Percentiles rank a stretch among this genome's conserved stretches.
Conservation (phyloP, 2,329 filamentous ascomycete genomes). For the Colletotrichum spaethianum region DNA sequence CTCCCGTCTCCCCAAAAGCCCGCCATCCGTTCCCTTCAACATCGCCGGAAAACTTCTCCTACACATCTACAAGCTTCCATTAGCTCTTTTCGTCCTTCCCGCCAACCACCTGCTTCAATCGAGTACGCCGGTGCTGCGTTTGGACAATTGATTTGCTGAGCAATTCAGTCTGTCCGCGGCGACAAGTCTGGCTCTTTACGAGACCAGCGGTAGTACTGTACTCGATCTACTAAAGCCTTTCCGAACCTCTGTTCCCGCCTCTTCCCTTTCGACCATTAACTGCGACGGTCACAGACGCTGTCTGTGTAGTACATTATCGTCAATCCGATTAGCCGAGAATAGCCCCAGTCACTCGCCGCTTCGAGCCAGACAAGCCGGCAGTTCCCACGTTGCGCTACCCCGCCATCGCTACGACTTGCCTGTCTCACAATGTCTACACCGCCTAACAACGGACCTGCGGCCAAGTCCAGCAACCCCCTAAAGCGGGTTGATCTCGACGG, state of each 20-base stretch:
- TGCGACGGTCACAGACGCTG: not conserved
- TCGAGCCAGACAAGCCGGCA: not conserved
- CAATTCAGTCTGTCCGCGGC: conserved; percentile 43
- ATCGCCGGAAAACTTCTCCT: conserved; percentile 8
- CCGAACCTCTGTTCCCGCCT: conserved; percentile 10
- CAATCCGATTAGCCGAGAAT: not conserved
- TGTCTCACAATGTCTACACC: conserved; percentile 39
- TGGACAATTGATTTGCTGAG: conserved; percentile 41
- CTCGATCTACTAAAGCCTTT: conserved; percentile 19
- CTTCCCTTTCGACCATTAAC: conserved; percentile 2
- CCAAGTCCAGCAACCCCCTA: conserved; percentile 52
- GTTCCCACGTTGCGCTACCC: conserved; percentile 5
- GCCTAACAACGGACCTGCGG: conserved; percentile 29
- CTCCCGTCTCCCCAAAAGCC: conserved; percentile 22
- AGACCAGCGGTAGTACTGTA: conserved; percentile 44
- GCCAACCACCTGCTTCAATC: conserved; percentile 35
- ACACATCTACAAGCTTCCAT: conserved; percentile 6
- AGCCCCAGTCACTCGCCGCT: not conserved
- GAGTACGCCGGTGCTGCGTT: conserved; percentile 44
- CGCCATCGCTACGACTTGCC: not conserved
- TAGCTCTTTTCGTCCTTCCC: not conserved
- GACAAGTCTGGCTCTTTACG: conserved; percentile 43
- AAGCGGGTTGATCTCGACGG: conserved; percentile 84
- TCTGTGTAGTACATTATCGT: not conserved
- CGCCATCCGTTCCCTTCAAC: conserved; percentile 35